A percentile compares a stretch with the other conserved stretches of the same genome.
Conservation (phyloP, 1,284 basidiomycete genomes). For the Grifola frondosa region DNA sequence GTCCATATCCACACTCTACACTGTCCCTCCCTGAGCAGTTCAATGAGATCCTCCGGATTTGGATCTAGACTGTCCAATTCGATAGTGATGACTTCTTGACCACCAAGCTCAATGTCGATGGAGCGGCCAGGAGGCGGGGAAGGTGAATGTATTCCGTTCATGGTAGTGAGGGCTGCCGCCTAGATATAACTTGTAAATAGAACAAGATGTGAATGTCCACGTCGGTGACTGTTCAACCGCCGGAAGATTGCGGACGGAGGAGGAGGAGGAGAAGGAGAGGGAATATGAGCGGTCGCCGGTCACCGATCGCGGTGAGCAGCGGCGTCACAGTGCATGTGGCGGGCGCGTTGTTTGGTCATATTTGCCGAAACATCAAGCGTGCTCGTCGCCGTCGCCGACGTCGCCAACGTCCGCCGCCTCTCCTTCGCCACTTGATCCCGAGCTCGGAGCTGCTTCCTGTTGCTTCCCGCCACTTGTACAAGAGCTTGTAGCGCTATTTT, state of each 20-base stretch:
- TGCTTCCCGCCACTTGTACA: too few relatives aligned
- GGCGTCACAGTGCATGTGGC: neutral
- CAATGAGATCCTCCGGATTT: constrained; percentile 69
- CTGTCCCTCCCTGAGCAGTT: constrained; percentile 67
- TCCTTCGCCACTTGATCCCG: neutral
- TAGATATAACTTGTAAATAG: neutral
- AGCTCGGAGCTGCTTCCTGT: too few relatives aligned
- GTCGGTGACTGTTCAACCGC: neutral
- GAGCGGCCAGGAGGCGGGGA: constrained; percentile 33
- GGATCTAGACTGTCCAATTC: constrained; percentile 78
- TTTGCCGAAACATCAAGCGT: constrained; percentile 11
- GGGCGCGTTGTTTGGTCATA: constrained; percentile 22
- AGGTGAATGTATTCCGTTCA: constrained; percentile 25
- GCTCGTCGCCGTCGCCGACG: constrained; percentile 25
- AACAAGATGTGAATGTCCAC: neutral
- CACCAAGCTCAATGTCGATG: constrained; percentile 64
- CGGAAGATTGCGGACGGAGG: neutral
- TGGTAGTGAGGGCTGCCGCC: too few relatives aligned
- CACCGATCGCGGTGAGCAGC: too few relatives aligned
- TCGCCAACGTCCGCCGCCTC: constrained; percentile 21
- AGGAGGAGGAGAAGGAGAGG: neutral
- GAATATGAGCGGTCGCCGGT: neutral
- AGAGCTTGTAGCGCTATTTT: too few relatives aligned
- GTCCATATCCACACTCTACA: constrained; percentile 75
- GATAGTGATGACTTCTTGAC: constrained; percentile 78